Conservation (phyloP, 2,329 filamentous ascomycete species). For the Verticillium alfalfae region DNA sequence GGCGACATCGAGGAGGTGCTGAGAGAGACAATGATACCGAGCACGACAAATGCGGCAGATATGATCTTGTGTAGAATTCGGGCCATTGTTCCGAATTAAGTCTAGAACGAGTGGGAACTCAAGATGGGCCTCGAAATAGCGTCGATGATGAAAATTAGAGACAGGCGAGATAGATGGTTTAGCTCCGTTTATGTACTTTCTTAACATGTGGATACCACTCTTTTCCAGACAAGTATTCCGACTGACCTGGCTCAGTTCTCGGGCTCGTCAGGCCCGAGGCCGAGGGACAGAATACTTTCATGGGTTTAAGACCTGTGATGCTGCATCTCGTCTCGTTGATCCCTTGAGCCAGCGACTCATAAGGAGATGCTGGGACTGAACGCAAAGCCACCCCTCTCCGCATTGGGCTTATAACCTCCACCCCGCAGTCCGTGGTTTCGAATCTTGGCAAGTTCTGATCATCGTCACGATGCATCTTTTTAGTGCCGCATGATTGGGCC, state of each 20-base stretch:
- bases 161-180: not conserved
- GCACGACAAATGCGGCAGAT: not conserved
- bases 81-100: not conserved
- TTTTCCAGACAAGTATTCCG: not conserved
- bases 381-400: too few species aligned
- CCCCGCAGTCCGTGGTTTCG: too few species aligned
- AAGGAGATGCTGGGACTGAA: too few species aligned
- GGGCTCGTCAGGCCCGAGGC: not conserved
- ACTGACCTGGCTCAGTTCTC: not conserved
- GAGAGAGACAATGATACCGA: not conserved
- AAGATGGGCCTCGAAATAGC: not conserved
- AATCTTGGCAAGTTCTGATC: too few species aligned
- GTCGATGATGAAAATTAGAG: not conserved
- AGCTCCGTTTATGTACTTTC: not conserved
- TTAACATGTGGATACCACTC: not conserved
- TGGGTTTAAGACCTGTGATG: too few species aligned
- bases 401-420: too few species aligned
- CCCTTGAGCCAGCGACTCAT: too few species aligned
- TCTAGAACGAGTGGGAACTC: not conserved
- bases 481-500: too few species aligned
- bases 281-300: not conserved
- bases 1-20: conserved; percentile 7
- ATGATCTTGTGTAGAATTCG: not conserved
- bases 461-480: too few species aligned
- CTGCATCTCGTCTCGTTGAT: too few species aligned